Percentiles rank a stretch among this genome's conserved stretches.
phyloP scores from a whole-genome alignment of 345 rosid genomes.

The Chamaenerion angustifolium region DNA sequence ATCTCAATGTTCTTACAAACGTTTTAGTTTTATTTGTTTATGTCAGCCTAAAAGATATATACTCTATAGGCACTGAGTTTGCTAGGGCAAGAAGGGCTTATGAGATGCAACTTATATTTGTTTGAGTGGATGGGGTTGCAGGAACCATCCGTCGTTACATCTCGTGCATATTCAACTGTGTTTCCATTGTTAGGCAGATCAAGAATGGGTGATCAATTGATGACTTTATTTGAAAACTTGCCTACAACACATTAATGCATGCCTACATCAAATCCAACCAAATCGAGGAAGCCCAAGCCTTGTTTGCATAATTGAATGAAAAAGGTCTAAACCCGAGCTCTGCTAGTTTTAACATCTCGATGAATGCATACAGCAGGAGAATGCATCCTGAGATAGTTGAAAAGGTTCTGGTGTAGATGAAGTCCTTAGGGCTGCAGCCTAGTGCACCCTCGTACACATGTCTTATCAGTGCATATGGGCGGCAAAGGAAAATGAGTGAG shows the following conservation, averaged over 20 bases:
- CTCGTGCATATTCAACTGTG: conserved; percentile 54
- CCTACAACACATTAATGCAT: conserved; percentile 81
- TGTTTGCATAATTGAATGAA: conserved; percentile 53
- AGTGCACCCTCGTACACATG: conserved; percentile 57
- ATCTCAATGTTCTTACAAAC: neutral
- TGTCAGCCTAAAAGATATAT: no score
- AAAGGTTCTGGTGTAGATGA: conserved; percentile 54
- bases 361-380: conserved; percentile 80
- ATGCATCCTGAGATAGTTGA: conserved; percentile 79
- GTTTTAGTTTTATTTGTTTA: neutral
- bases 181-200: conserved; percentile 56
- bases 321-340: conserved; percentile 50
- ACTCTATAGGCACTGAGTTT: conserved; percentile 31
- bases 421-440: conserved; percentile 46
- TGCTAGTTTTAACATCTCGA: conserved; percentile 52
- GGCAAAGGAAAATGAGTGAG: conserved; percentile 67
- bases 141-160: conserved; percentile 47
- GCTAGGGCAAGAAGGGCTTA: conserved; percentile 48
- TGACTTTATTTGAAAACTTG: conserved; percentile 46
- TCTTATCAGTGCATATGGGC: conserved; percentile 71
- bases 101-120: conserved; percentile 43
- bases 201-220: conserved; percentile 39
- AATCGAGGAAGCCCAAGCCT: conserved; percentile 77
- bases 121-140: conserved; percentile 83
- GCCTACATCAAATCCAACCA: conserved; percentile 58